These are phyloP conservation scores for Mediolabrus comicus DNA, from an alignment of 108 stramenopile genomes.

Conservation along the genomic window DNA sequence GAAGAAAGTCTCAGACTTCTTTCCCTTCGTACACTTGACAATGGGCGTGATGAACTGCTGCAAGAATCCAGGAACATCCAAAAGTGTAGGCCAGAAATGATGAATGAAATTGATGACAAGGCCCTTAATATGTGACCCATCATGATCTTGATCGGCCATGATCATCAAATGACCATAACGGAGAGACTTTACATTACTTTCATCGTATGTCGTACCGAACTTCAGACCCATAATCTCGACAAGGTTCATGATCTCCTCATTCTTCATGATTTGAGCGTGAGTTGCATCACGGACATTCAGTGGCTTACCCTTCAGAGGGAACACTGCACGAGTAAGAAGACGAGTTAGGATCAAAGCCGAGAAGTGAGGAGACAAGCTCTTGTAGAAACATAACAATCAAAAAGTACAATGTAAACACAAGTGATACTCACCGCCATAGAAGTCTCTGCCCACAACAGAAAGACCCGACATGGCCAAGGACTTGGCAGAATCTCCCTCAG, in stretches of 20 bases:
- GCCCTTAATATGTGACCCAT: conserved; percentile 99
- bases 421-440: too few species aligned
- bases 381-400: too few species aligned
- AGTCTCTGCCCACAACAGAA: conserved; percentile 90
- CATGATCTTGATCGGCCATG: conserved; percentile 99
- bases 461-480: conserved; percentile 91
- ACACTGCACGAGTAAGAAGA: too few species aligned
- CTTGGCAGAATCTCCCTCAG: conserved; percentile 97
- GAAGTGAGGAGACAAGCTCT: too few species aligned
- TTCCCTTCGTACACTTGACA: conserved; percentile 94
- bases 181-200: conserved; percentile 83
- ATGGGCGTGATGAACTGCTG: conserved; percentile 99
- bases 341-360: too few species aligned
- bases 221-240: conserved; percentile 98
- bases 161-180: conserved; percentile 98
- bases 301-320: conserved; percentile 96
- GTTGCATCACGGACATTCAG: conserved; percentile 97
- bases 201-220: conserved; percentile 81
- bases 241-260: conserved; percentile 96
- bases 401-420: too few species aligned
- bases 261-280: conserved; percentile 80
- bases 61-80: conserved; percentile 94
- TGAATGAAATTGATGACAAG: conserved; percentile 98
- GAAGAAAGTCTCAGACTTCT: conserved; percentile 81
- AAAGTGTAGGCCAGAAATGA: conserved; percentile 93